phyloP scores from a whole-genome alignment of 345 rosid genomes.

The Iberis pinnata region DNA sequence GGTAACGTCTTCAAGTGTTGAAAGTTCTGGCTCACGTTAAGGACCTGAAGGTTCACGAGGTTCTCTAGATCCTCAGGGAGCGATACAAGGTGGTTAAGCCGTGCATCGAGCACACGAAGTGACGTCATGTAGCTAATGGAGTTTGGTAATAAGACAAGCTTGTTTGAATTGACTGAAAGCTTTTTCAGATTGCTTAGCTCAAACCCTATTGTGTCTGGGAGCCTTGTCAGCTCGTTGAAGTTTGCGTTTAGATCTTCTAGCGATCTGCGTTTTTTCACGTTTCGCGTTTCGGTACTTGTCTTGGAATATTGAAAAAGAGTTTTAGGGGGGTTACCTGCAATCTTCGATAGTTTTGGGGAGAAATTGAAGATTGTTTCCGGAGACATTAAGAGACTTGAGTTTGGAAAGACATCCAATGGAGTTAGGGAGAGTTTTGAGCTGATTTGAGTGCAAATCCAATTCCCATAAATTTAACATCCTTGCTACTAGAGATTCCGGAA shows the following conservation, averaged over 20 bases:
- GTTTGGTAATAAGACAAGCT: conserved; percentile 47
- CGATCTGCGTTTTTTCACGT: conserved; percentile 30
- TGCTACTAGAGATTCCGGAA: conserved; percentile 73
- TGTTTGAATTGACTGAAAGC: conserved; percentile 64
- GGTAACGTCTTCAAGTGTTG: conserved; percentile 64
- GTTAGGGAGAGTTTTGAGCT: conserved; percentile 56
- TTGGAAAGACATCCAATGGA: conserved; percentile 73
- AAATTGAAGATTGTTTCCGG: conserved; percentile 52
- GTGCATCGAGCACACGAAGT: conserved; percentile 49
- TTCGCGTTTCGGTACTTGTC: too few relatives aligned
- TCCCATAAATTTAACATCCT: conserved; percentile 59
- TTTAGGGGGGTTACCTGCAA: conserved; percentile 18
- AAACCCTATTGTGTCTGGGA: conserved; percentile 61
- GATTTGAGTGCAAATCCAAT: conserved; percentile 72
- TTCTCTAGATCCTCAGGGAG: conserved; percentile 70
- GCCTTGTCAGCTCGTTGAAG: conserved; percentile 57
- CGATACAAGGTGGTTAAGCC: conserved; percentile 57
- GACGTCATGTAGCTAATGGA: conserved; percentile 51
- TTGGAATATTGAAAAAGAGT: too few relatives aligned
- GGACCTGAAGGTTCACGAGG: conserved; percentile 49
- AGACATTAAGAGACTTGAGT: conserved; percentile 66
- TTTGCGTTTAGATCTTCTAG: conserved; percentile 73
- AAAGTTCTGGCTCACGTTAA: conserved; percentile 79
- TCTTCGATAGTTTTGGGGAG: conserved; percentile 58
- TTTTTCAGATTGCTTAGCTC: conserved; percentile 54